Evolutionary conservation across 2,329 filamentous ascomycete genomes (phyloP).

Genomic region (Talaromyces sp.): DNA sequence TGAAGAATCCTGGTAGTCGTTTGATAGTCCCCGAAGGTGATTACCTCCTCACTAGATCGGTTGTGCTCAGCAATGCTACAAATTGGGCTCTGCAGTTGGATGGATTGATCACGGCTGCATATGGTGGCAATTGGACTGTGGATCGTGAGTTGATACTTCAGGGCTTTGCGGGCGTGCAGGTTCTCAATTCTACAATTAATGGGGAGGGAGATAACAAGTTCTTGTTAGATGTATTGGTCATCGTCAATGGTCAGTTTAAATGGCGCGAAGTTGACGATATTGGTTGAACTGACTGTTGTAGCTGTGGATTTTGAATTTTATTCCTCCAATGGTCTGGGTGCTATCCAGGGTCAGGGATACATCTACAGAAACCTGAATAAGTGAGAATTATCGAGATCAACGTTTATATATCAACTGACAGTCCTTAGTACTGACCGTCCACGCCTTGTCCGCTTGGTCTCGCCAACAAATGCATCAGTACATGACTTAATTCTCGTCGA

Average conservation of each 20-base stretch:
- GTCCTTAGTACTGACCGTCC: slow-evolving; percentile 20
- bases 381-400: slow-evolving; percentile 15
- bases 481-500: slow-evolving; percentile 35
- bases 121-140: slow-evolving; percentile 29
- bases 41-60: slow-evolving; percentile 26
- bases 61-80: slow-evolving; percentile 29
- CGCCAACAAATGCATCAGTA: slow-evolving; percentile 25
- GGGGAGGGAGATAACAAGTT: slow-evolving; percentile 33
- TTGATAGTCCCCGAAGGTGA: slow-evolving; percentile 29
- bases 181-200: slow-evolving; percentile 31
- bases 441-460: slow-evolving; percentile 25
- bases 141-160: slow-evolving; percentile 30
- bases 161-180: slow-evolving; percentile 27
- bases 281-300: slow-evolving; percentile 1
- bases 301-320: slow-evolving; percentile 36
- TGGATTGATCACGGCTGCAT: slow-evolving; percentile 32
- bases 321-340: slow-evolving; percentile 32
- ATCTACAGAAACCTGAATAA: slow-evolving; percentile 30
- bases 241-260: slow-evolving; percentile 27
- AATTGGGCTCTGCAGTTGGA: slow-evolving; percentile 36
- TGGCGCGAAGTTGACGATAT: no score
- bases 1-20: slow-evolving; percentile 22
- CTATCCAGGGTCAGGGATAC: slow-evolving; percentile 37
- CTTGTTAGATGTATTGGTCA: slow-evolving; percentile 29
- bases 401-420: background rate